These are phyloP conservation scores for Macrolepiota dolichaula DNA, from an alignment of 768 basidiomycete species.

Conservation along the genomic window DNA sequence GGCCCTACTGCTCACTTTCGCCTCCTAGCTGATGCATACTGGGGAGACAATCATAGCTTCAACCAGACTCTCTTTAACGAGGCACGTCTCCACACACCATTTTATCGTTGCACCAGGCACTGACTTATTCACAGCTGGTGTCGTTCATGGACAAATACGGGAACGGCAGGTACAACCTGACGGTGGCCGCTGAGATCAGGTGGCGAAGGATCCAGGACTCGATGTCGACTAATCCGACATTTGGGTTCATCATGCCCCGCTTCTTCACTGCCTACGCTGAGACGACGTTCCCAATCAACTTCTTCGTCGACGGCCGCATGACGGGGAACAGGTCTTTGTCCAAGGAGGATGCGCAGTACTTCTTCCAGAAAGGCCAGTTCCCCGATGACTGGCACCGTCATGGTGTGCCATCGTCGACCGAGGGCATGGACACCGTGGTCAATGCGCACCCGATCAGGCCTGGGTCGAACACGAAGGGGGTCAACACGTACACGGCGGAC, in stretches of 20 bases:
- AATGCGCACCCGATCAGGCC: constrained; percentile 14
- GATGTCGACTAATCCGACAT: constrained; percentile 17
- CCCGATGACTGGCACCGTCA: constrained; percentile 15
- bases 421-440: constrained; percentile 7
- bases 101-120: background rate
- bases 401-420: constrained; percentile 1
- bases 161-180: constrained; percentile 17
- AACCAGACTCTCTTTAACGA: constrained; percentile 19
- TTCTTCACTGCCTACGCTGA: constrained; percentile 19
- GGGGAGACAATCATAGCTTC: constrained; percentile 20
- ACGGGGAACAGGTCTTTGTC: constrained; percentile 9
- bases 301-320: constrained; percentile 19
- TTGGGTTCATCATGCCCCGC: constrained; percentile 14
- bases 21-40: constrained; percentile 12
- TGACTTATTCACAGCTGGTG: constrained; percentile 6
- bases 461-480: constrained; percentile 10
- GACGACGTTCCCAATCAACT: constrained; percentile 14
- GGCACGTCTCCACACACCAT: background rate
- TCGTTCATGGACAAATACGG: constrained; percentile 17
- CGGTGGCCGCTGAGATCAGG: constrained; percentile 14
- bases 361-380: constrained; percentile 15
- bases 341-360: constrained; percentile 13
- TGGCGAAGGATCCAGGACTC: constrained; percentile 18
- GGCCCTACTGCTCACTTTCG: too few species aligned
- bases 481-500: constrained; percentile 15